A percentile compares a stretch with the other conserved stretches of the same genome.
Conservation (phyloP, 192 early-diverging fungal species). For the Jimgerdemannia flammicorona region DNA sequence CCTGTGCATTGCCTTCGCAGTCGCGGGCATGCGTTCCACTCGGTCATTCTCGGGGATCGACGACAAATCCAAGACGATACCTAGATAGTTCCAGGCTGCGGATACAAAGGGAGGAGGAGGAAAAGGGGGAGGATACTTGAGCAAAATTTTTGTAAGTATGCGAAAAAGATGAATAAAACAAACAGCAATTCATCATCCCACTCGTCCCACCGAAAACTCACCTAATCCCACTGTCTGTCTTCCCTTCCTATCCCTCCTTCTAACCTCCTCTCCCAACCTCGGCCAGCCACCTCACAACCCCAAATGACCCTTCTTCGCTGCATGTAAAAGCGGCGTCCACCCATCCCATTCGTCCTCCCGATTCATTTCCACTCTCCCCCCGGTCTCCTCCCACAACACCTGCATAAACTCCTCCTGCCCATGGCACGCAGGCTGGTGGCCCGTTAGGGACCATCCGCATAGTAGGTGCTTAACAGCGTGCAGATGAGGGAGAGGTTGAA, state of each 20-base stretch:
- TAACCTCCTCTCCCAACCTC: constrained; percentile 12
- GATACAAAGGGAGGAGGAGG: too few species aligned
- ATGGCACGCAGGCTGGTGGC: constrained; percentile 28
- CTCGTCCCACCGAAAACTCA: constrained; percentile 1
- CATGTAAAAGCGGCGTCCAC: constrained; percentile 39
- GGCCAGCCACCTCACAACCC: constrained; percentile 14
- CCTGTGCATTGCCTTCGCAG: too few species aligned
- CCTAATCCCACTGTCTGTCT: constrained; percentile 29
- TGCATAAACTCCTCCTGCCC: constrained; percentile 19
- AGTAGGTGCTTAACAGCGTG: constrained; percentile 14
- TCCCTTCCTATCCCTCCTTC: constrained; percentile 23
- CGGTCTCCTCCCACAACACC: constrained; percentile 6
- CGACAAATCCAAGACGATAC: too few species aligned
- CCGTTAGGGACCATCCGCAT: constrained; percentile 25
- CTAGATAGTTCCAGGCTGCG: too few species aligned
- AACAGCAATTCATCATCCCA: too few species aligned
- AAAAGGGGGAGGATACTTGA: too few species aligned
- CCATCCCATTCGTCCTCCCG: constrained; percentile 31
- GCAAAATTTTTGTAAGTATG: too few species aligned
- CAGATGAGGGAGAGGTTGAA: constrained; percentile 20
- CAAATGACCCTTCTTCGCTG: constrained; percentile 26
- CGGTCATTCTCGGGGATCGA: too few species aligned
- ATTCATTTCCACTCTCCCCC: constrained; percentile 16
- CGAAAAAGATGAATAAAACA: too few species aligned
- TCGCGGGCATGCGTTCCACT: too few species aligned